A percentile compares a stretch with the other conserved stretches of the same genome.
Evolutionary conservation across 306 rosid species (phyloP).

Genomic region (Fragaria nilgerrensis): DNA sequence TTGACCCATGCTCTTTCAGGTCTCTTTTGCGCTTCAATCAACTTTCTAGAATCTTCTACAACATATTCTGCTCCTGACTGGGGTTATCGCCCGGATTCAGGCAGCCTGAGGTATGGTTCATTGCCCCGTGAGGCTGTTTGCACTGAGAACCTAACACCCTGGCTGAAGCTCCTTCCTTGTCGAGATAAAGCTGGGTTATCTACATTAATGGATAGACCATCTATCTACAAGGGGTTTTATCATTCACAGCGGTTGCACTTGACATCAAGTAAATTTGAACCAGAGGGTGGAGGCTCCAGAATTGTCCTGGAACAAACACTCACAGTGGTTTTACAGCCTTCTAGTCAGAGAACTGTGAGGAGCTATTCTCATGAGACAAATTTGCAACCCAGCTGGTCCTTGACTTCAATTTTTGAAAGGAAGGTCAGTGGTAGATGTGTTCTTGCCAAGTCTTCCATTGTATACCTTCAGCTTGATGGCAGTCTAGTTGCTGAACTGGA

Average conservation of each 20-base stretch:
- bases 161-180: conserved; percentile 97
- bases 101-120: conserved; percentile 76
- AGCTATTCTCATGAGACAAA: conserved; percentile 37
- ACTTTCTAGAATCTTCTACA: conserved; percentile 88
- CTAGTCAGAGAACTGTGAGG: conserved; percentile 32
- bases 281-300: conserved; percentile 44
- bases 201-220: conserved; percentile 81
- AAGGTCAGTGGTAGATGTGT: conserved; percentile 64
- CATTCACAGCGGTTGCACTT: conserved; percentile 82
- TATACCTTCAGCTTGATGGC: conserved; percentile 68
- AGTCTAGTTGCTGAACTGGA: conserved; percentile 56
- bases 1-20: conserved; percentile 87
- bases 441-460: conserved; percentile 76
- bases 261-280: conserved; percentile 35
- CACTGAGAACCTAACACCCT: conserved; percentile 94
- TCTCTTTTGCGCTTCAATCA: conserved; percentile 93
- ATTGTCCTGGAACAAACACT: conserved; percentile 80
- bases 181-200: conserved; percentile 91
- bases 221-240: conserved; percentile 88
- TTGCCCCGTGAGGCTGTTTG: conserved; percentile 98
- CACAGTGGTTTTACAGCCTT: conserved; percentile 77
- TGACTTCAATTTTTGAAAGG: conserved; percentile 84
- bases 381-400: conserved; percentile 82
- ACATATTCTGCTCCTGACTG: conserved; percentile 76
- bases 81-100: conserved; percentile 57